phyloP scores from a whole-genome alignment of 2,329 filamentous ascomycete genomes.

The Diaporthe longicolla region DNA sequence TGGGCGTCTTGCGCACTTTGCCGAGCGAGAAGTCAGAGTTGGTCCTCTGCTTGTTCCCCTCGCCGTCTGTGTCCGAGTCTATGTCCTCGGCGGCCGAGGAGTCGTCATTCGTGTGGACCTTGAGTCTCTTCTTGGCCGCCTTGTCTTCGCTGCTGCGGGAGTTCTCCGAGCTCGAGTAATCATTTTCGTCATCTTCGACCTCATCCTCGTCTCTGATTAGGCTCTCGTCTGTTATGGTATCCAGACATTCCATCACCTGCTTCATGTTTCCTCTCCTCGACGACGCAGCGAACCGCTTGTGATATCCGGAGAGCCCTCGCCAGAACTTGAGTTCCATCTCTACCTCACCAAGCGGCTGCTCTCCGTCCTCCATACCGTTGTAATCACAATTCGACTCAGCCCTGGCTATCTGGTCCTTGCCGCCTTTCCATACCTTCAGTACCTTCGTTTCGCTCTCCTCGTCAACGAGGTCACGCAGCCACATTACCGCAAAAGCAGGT shows the following conservation, averaged over 20 bases:
- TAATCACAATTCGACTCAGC: constrained; percentile 54
- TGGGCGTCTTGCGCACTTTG: constrained; percentile 52
- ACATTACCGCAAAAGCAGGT: constrained; percentile 74
- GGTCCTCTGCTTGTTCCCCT: constrained; percentile 43
- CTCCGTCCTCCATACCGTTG: constrained; percentile 64
- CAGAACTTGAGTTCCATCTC: constrained; percentile 72
- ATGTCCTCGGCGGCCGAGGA: constrained; percentile 35
- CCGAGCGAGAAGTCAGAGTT: constrained; percentile 41
- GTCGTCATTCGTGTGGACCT: constrained; percentile 41
- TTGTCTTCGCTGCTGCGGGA: constrained; percentile 39
- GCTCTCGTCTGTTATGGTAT: constrained; percentile 71
- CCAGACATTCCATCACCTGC: constrained; percentile 75
- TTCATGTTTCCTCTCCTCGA: constrained; percentile 67
- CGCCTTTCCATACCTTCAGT: constrained; percentile 77
- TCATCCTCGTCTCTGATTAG: constrained; percentile 49
- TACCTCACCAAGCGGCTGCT: constrained; percentile 69
- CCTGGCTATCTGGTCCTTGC: constrained; percentile 62
- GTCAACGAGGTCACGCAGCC: constrained; percentile 78
- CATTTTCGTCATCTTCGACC: constrained; percentile 39
- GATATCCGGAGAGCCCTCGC: constrained; percentile 72
- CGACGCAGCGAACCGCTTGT: constrained; percentile 65
- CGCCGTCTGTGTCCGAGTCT: constrained; percentile 47
- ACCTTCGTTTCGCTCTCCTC: constrained; percentile 73
- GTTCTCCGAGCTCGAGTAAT: constrained; percentile 40
- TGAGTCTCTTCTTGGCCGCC: constrained; percentile 40